Evolutionary conservation across 2,329 filamentous ascomycete genomes (phyloP), one percentile per base, ranked within the genome.

Genomic region (Claviceps monticola): DNA sequence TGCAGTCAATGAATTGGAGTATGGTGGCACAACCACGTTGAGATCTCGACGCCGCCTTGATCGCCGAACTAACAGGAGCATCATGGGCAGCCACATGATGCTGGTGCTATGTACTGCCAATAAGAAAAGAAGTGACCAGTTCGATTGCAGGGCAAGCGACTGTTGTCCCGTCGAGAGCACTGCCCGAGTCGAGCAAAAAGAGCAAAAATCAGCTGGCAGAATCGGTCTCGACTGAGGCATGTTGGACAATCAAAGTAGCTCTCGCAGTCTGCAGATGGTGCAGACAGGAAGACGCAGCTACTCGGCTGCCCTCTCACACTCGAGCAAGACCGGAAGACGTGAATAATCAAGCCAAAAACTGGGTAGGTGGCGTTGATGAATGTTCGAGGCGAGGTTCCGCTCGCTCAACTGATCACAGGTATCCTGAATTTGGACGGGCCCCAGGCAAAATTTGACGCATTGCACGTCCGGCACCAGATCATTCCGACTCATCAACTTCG

Each of bases 31-130:
- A 46, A 43, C 11, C 26, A 14, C 17, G 42, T 50, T 44, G 47
- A 50, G 46, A 42, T 43, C 16, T 36, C 34, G 48, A 50, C 34
- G 47, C 46, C 43, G 46, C 39, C 41, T 50, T 45, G 43, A 21
- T 52, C 46, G 38, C 42, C 47, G 36, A 16, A 39, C 45, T 26
- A 45, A 36, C 51, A 50, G 45, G 19, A 39, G 39, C 42, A 39
- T 52, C 29, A 37, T 54, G 53, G 21, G 5, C 16, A 49, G 49
- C 23, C 48, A 47, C 52, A 49, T 53, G 44, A 39, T 50, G 29
- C 48, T 26, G 29, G 48, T 46, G 37, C 16, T 34, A n/a, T n/a
- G n/a, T n/a, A 45, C 37, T 47, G 7, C 26, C 8, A 29, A 29
- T 29, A 26, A 19, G 17, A 34, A 39, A 29, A 19, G 16, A n/a